Evolutionary conservation across 768 basidiomycete species (phyloP), one percentile per base, ranked within the genome.

Genomic region (Lactarius tabidus): DNA sequence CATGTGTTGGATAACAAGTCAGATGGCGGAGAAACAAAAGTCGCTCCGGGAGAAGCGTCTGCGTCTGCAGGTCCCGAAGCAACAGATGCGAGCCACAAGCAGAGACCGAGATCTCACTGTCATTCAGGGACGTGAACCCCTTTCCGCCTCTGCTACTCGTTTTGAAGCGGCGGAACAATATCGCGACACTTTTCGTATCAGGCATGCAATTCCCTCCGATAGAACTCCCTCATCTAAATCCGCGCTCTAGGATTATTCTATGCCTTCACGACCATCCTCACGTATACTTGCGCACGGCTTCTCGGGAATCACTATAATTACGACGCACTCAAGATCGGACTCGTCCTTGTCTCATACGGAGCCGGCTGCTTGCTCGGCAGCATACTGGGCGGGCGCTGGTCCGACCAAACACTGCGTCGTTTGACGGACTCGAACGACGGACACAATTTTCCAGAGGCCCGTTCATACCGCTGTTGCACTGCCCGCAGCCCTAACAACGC

Each of bases 301-400:
- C 79, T 95, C 14, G 81, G 78, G 8, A 73, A 75, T 33, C 74
- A 79, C 2, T 95, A 95, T 70, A 72, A 80, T 33, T 93, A 88
- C 73, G 78, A 83, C 54, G 78, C 93, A 0, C 77, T 95, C 6
- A 78, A 85, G 51, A 85, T 90, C 56, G 94, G 94, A 4, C 74
- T 94, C 31, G 85, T 93, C 12, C 82, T 94, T 6, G 81, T 97
- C 10, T 75, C 88, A 0, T 90, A 86, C 69, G 93, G 93, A 55
- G 67, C 82, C 17, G 86, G 86, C 8, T 80, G 77, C 64, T 75
- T 85, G 41, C 65, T 74, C 9, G 87, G 87, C 3, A 84, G 82
- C 65, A 70, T 87, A 12, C 68, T 81, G 0, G 87, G 87, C 26
- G 87, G 88, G 0, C 75, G 81, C 15, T 87, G 82, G 74, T 84